Base-by-base conservation (phyloP, 495 filamentous ascomycete species). In the Penicillium canariense region DNA sequence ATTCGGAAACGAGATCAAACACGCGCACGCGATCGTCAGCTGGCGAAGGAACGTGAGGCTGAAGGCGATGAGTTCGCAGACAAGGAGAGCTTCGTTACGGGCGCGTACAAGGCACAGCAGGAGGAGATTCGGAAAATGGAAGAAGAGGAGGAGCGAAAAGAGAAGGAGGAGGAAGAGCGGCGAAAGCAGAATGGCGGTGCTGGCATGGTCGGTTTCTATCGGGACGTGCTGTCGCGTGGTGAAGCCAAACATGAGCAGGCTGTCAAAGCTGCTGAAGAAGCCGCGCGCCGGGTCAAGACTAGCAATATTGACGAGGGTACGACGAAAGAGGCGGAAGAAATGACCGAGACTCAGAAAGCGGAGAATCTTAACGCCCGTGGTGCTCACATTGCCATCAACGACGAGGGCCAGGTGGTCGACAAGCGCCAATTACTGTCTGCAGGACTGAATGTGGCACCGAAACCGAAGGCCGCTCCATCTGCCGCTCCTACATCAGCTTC, bases 21-120 rank as follows among this genome's bases (percentile, higher is more conserved):
- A 30, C 85, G 95, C 8, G 94, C 94, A 12, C 86, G 90, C 58
- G 94, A 98, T 68, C 89, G 90, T 65, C 77, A 90, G 68, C 75
- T 97, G 26, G 85, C 89, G 60, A 85, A 85, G 40, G 95, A 98
- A 68, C 84, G 94, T 31, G 95, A 93, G 59, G 88, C 85, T 0
- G 94, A 98, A 71, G 94, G 94, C 9, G 95, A 96, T 12, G 90
- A 92, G 70, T 97, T 90, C 64, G 87, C 83, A 0, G 95, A 94
- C 56, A 98, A 96, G 70, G 95, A 97, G 71, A 91, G 87, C 66
- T 98, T 98, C 61, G 94, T 97, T 27, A 98, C 94, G 0, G 83
- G 84, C n/a, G 93, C 94, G 39, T 98, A 98, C 62, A 94, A 91
- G 76, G 81, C 82, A 63, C 94, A 97, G 67, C 94, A 97, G 66